Evolutionary conservation across 2,329 filamentous ascomycete species (phyloP).

Genomic region (Tolypocladium album): DNA sequence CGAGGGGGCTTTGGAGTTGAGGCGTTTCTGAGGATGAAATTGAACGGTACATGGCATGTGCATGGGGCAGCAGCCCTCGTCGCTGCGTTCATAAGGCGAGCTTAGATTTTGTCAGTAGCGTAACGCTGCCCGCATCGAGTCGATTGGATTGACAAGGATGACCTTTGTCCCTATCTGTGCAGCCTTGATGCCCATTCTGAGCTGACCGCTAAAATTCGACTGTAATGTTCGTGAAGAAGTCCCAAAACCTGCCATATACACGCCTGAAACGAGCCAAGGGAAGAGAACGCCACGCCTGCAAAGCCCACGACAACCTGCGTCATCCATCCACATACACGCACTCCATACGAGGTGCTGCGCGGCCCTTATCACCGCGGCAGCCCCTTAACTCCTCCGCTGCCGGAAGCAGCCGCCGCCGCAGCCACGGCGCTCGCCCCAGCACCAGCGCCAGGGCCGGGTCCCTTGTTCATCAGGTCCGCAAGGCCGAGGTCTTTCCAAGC

Average conservation of each 20-base stretch:
- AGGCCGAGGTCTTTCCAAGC: slow-evolving; percentile 73
- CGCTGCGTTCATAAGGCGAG: not conserved
- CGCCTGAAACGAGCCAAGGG: not conserved
- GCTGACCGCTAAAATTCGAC: not conserved
- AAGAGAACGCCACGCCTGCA: not conserved
- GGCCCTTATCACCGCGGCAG: slow-evolving; percentile 11
- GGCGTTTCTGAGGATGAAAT: not conserved
- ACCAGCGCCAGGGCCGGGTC: slow-evolving; percentile 27
- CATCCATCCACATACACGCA: not conserved
- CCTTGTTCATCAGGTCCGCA: slow-evolving; percentile 57
- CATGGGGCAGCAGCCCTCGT: not conserved
- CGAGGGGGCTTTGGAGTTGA: not conserved
- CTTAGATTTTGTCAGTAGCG: not conserved
- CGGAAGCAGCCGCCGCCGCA: not conserved
- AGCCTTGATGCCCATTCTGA: not conserved
- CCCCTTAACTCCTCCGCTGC: slow-evolving; percentile 4
- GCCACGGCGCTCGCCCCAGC: slow-evolving; percentile 4
- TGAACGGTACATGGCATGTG: not conserved
- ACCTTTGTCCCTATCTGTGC: not conserved
- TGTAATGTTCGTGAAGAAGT: not conserved
- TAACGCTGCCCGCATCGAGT: not conserved
- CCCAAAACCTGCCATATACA: not conserved
- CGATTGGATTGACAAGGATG: not conserved
- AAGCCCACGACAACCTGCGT: not conserved
- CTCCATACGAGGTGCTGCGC: not conserved